phyloP scores from a whole-genome alignment of 139 green algal species.

The Pseudopediastrum boryanum region DNA sequence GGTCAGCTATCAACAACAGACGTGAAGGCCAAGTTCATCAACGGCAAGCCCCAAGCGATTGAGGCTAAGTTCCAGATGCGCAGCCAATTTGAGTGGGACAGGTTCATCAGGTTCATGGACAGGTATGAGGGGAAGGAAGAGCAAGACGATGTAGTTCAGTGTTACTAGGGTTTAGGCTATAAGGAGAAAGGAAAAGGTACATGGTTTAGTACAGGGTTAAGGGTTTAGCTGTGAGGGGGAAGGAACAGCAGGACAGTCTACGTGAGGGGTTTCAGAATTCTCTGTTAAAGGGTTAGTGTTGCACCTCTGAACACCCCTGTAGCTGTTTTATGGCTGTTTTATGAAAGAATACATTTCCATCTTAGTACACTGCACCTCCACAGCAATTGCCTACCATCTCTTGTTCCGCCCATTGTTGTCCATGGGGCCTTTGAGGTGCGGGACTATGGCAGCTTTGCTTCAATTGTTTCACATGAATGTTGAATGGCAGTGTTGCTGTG shows the following conservation, averaged over 20 bases:
- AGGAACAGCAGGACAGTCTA: not conserved
- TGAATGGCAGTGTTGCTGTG: no score
- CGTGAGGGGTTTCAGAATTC: not conserved
- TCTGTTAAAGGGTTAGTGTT: not conserved
- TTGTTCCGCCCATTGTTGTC: no score
- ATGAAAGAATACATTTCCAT: no score
- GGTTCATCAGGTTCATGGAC: slow-evolving; percentile 99
- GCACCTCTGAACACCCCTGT: not conserved
- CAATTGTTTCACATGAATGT: no score
- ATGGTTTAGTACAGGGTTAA: no score
- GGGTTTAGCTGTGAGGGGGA: not conserved
- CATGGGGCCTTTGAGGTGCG: no score
- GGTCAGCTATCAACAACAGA: slow-evolving; percentile 87
- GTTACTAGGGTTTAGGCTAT: not conserved
- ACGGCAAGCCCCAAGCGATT: slow-evolving; percentile 90
- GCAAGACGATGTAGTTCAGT: not conserved
- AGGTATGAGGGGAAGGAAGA: slow-evolving; percentile 52
- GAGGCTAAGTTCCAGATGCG: slow-evolving; percentile 81
- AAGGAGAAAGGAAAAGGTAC: not conserved
- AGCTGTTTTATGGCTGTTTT: no score
- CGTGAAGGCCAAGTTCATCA: slow-evolving; percentile 98
- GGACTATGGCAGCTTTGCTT: no score
- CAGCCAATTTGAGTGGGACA: slow-evolving; percentile 87
- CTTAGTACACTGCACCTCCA: no score
- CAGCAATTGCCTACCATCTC: no score